Percentiles rank a stretch among this genome's conserved stretches.
Conservation (phyloP, 2,329 filamentous ascomycete genomes). For the Ophiosphaerella korrae region DNA sequence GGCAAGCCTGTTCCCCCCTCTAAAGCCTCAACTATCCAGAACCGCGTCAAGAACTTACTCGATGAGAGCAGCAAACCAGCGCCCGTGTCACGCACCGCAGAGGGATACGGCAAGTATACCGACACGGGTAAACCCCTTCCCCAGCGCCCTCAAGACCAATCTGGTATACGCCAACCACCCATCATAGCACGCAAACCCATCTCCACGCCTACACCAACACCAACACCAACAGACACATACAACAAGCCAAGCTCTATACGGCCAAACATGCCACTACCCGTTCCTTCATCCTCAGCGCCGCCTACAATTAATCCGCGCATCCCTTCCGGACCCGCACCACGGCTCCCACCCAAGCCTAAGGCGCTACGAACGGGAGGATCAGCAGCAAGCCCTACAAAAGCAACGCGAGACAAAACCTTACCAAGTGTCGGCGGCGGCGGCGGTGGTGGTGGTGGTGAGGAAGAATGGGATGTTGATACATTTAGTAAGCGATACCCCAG, state of each 20-base stretch:
- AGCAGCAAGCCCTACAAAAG: slow-evolving; percentile 17
- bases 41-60: slow-evolving; percentile 83
- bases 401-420: not conserved
- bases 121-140: slow-evolving; percentile 48
- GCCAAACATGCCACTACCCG: slow-evolving; percentile 26
- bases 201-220: slow-evolving; percentile 23
- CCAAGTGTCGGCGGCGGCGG: too few relatives aligned
- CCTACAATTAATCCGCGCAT: slow-evolving; percentile 36
- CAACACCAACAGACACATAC: slow-evolving; percentile 31
- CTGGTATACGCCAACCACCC: slow-evolving; percentile 25
- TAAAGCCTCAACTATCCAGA: slow-evolving; percentile 84
- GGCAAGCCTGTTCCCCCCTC: slow-evolving; percentile 55
- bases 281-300: slow-evolving; percentile 40
- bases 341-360: slow-evolving; percentile 65
- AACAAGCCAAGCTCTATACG: slow-evolving; percentile 31
- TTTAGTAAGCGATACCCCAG: slow-evolving; percentile 90
- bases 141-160: slow-evolving; percentile 35
- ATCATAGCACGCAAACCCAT: slow-evolving; percentile 56
- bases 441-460: slow-evolving; percentile 49
- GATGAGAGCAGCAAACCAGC: slow-evolving; percentile 68
- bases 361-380: slow-evolving; percentile 57
- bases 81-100: slow-evolving; percentile 70
- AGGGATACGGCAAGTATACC: slow-evolving; percentile 89
- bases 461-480: slow-evolving; percentile 67
- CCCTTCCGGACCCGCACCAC: slow-evolving; percentile 50